Base-by-base conservation (phyloP, 441 rosid species). In the Macaranga tanarius region DNA sequence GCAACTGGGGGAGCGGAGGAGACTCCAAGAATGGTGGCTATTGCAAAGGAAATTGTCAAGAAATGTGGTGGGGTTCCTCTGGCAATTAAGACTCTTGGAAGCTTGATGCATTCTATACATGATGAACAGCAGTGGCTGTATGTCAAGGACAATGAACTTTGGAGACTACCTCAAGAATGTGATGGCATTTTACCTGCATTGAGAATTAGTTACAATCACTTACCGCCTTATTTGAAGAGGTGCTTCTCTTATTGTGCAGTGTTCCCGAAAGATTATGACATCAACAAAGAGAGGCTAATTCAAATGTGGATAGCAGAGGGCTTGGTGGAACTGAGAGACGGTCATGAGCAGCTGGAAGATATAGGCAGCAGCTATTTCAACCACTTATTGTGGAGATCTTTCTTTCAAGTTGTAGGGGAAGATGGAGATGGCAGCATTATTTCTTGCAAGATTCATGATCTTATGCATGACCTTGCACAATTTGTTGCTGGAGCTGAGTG, bases 11-110 rank as follows among this genome's bases (percentile, higher is more conserved):
- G 40, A 51, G 51, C 31, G 3, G 52, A 72, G n/a, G 38, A 38
- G 23, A 17, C 59, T 34, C 52, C 26, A n/a, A 40, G 48, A 31
- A 58, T 83, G 9, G 17, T 48, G 48, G 40, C 60, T 2, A 70
- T 75, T 15, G 75, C 76, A 9, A 66, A 63, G 65, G 64, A 54
- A 68, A 80, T 77, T 25, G 69, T 70, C 2, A 69, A 56, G 54
- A 82, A 77, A 60, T 82, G 79, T 63, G 65, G 62, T 19, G 85
- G 81, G 17, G 44, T 74, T 47, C 79, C 85, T 9, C 64, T 79
- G 34, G 85, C 79, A 20, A 70, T 75, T 9, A 82, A 79, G 44
- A 56, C 69, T 20, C 73, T 82, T 0, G 83, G 85, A 45, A 57
- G 79, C 55, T 23, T 75, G 12, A 47, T 82, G 73, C 73, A 58